A percentile compares a stretch with the other conserved stretches of the same genome.
Conservation (phyloP, 306 rosid genomes). For the Styphnolobium japonicum region DNA sequence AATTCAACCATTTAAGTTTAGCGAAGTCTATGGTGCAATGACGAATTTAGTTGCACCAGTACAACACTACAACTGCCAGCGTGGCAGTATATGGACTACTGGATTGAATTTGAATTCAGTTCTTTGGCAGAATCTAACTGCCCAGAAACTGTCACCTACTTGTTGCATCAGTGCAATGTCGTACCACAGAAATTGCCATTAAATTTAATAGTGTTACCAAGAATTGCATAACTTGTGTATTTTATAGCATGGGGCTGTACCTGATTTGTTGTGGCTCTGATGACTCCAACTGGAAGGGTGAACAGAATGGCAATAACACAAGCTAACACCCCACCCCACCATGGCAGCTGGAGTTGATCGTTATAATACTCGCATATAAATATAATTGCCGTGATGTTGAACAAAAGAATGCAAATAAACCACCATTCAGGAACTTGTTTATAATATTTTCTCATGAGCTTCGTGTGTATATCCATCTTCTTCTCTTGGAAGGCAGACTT, state of each 20-base stretch:
- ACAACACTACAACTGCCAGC: not conserved
- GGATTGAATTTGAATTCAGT: not conserved
- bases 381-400: constrained; percentile 49
- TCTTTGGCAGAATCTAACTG: not conserved
- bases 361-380: constrained; percentile 62
- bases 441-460: constrained; percentile 62
- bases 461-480: constrained; percentile 74
- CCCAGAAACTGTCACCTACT: not conserved
- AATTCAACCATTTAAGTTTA: not conserved
- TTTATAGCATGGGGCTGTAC: constrained; percentile 20
- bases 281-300: constrained; percentile 82
- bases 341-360: constrained; percentile 65
- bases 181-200: not conserved
- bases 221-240: not conserved
- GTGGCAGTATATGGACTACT: not conserved
- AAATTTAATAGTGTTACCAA: not conserved
- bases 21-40: not conserved
- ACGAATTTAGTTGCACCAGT: not conserved
- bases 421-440: constrained; percentile 84
- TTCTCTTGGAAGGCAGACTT: constrained; percentile 69
- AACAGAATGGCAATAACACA: constrained; percentile 59
- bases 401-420: constrained; percentile 63
- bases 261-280: constrained; percentile 80
- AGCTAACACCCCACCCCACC: constrained; percentile 88
- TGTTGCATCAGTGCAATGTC: not conserved